Conservation (phyloP, 208 protist genomes). For the Trypanosoma rangeli region DNA sequence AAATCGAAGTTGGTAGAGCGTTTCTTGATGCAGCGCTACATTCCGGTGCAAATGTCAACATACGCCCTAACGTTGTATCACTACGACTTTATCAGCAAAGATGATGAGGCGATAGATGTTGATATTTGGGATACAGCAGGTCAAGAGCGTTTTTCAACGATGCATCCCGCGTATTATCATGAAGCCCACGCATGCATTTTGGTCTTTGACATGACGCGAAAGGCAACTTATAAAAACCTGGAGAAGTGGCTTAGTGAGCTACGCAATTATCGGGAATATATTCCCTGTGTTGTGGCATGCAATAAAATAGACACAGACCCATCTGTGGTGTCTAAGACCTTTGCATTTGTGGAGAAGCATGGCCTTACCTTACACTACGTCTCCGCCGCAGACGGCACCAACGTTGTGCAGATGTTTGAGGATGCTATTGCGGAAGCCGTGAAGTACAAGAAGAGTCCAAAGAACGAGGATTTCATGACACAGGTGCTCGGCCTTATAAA, state of each 20-base stretch:
- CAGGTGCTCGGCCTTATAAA: conserved; percentile 83
- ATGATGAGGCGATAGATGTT: conserved; percentile 75
- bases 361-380: conserved; percentile 93
- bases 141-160: conserved; percentile 91
- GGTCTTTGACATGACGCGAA: conserved; percentile 94
- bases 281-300: conserved; percentile 92
- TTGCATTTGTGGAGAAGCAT: conserved; percentile 93
- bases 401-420: conserved; percentile 93
- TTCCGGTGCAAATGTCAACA: conserved; percentile 92
- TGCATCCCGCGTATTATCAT: conserved; percentile 96
- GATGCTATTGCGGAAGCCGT: conserved; percentile 72
- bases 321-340: conserved; percentile 82
- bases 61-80: conserved; percentile 93
- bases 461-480: conserved; percentile 82
- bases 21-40: conserved; percentile 94
- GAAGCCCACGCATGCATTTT: conserved; percentile 92
- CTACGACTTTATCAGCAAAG: conserved; percentile 83
- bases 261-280: conserved; percentile 89
- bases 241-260: conserved; percentile 94
- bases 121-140: conserved; percentile 94
- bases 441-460: conserved; percentile 88
- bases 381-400: conserved; percentile 93
- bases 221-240: conserved; percentile 96
- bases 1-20: conserved; percentile 96
- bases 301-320: conserved; percentile 96